These are phyloP conservation scores for Paraphysoderma sedebokerense DNA, from an alignment of 371 early-diverging fungal species.

Conservation along the genomic window DNA sequence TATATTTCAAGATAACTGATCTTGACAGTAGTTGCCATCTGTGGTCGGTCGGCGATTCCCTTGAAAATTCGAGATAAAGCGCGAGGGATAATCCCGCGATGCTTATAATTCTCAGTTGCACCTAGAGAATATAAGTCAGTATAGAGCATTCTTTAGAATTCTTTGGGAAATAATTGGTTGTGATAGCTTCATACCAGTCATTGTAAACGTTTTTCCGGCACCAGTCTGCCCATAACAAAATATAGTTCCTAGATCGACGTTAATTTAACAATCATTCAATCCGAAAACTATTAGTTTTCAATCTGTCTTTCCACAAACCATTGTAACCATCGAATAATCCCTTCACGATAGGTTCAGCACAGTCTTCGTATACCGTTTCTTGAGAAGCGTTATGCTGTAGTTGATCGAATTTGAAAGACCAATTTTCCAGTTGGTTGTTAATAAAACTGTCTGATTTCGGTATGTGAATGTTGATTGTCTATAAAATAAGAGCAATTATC, in stretches of 20 bases:
- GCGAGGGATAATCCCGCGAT: conserved; percentile 33
- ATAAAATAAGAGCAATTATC: neutral
- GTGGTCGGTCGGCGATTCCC: conserved; percentile 23
- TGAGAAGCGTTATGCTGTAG: conserved; percentile 35
- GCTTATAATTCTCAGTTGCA: conserved; percentile 31
- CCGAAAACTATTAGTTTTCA: neutral
- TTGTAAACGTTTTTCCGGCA: conserved; percentile 56
- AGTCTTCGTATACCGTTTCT: conserved; percentile 35
- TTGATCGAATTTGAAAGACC: conserved; percentile 33
- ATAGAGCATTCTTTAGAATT: no score
- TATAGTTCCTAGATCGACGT: no score
- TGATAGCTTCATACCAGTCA: conserved; percentile 9
- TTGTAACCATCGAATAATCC: conserved; percentile 39
- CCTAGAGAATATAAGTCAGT: no score
- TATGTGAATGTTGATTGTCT: conserved; percentile 26
- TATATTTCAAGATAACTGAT: conserved; percentile 48
- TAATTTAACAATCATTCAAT: no score
- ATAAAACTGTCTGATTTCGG: conserved; percentile 34
- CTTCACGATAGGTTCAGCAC: conserved; percentile 23
- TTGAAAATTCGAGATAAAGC: conserved; percentile 24
- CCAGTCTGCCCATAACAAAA: conserved; percentile 47
- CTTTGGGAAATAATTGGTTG: no score
- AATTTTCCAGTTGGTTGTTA: conserved; percentile 31
- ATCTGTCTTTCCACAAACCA: conserved; percentile 10
- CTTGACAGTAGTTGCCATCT: conserved; percentile 19